Conservation (phyloP, 768 basidiomycete genomes). For the Boletus bicolor region DNA sequence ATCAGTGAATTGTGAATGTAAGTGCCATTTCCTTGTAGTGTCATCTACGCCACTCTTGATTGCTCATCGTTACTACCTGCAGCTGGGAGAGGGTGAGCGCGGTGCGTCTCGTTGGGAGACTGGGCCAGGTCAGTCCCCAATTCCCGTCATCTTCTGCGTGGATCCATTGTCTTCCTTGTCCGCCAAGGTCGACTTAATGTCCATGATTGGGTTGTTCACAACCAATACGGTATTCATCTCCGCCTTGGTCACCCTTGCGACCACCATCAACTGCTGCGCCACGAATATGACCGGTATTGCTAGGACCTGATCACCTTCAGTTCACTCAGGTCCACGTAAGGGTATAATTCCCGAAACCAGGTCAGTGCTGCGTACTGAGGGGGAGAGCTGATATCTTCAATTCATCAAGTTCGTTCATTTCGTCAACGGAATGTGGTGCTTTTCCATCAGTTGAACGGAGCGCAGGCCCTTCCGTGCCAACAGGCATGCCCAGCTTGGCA, state of each 20-base stretch:
- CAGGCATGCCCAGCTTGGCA: too few species aligned
- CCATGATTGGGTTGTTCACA: not conserved
- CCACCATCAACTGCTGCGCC: not conserved
- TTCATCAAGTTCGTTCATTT: not conserved
- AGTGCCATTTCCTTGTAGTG: not conserved
- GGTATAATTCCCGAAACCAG: too few species aligned
- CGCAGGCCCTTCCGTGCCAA: not conserved
- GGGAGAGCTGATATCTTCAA: not conserved
- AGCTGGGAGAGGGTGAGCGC: not conserved
- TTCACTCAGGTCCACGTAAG: not conserved
- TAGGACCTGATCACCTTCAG: not conserved
- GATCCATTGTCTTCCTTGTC: not conserved
- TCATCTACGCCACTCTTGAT: not conserved
- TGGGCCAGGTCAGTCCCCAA: not conserved
- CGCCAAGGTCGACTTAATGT: not conserved
- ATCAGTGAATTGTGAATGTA: not conserved
- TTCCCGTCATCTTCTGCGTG: not conserved
- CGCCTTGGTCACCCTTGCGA: not conserved
- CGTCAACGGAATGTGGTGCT: not conserved
- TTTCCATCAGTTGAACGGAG: not conserved
- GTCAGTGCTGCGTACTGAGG: not conserved
- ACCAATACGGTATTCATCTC: not conserved
- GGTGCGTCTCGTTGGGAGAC: not conserved
- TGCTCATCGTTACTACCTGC: not conserved
- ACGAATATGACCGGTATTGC: not conserved